Evolutionary conservation across 768 basidiomycete species (phyloP), one percentile per base, ranked within the genome.

Genomic region (Tylopilus sp.): DNA sequence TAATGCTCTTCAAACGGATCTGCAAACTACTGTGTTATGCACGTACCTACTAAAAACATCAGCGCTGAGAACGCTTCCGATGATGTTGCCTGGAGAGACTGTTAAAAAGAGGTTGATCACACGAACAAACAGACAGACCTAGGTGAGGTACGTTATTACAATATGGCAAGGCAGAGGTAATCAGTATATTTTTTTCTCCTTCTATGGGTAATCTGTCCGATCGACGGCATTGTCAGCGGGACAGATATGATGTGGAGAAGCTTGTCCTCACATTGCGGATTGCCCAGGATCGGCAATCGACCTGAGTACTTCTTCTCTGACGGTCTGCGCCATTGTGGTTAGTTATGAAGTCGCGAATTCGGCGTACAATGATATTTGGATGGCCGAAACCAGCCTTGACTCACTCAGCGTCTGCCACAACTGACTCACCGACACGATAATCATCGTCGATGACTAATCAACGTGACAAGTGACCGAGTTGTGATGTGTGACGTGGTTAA

Each of bases 81-180:
- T 95, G 63, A 93, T 89, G 67, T 94, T 91, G 44, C 90, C 91
- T 81, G 51, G 44, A 47, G 26, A 41, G 18, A 28, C 31, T 23
- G 22, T 56, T 38, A 51, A 20, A 44, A 48, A 56, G 23, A 49
- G 28, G 20, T 8, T 22, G 31, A 33, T 51, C 47, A 53, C 51
- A 59, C 30, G 46, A 50, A 28, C 13, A 26, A 18, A 56, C 36
- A 41, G 18, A 70, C 79, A 60, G 65, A 83, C 95, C 94, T 40
- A 97, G 80, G 77, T 98, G 94, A 22, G 95, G 94, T 11, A 97
- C 95, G 62, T 98, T 98, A 69, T 98, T 98, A 69, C 92, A 93
- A 65, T 94, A 94, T 1, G 97, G 97, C 50, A 99, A 73, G 33
- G 97, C 95, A 57, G 93, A 97, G 11, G 97, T 98, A 59, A 99